Evolutionary conservation across 2,329 filamentous ascomycete species (phyloP).

Genomic region (Arachnopeziza araneosa): DNA sequence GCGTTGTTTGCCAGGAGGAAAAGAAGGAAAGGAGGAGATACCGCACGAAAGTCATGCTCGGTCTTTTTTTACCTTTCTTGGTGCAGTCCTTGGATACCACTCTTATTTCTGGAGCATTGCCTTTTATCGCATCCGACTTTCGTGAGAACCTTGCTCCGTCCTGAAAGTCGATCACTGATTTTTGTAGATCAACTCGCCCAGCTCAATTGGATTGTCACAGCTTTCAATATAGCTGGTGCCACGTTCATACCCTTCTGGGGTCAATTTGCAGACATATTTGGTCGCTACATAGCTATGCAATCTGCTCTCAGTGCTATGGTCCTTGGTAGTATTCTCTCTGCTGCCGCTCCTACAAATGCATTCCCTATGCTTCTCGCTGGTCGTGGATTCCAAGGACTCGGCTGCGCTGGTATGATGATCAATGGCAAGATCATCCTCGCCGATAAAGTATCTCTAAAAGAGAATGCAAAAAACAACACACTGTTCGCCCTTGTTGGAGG

Average conservation of each 20-base stretch:
- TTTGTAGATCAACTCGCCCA: conserved; percentile 46
- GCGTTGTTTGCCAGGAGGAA: conserved; percentile 23
- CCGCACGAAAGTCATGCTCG: conserved; percentile 53
- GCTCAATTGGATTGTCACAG: conserved; percentile 64
- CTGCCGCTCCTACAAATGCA: conserved; percentile 45
- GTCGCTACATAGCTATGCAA: conserved; percentile 54
- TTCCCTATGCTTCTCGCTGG: conserved; percentile 59
- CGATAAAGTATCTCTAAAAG: conserved; percentile 55
- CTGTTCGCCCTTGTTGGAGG: conserved; percentile 56
- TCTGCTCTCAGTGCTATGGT: conserved; percentile 51
- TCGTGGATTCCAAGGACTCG: conserved; percentile 56
- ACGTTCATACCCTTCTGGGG: conserved; percentile 63
- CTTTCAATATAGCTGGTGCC: conserved; percentile 62
- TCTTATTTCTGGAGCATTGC: conserved; percentile 54
- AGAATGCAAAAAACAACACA: conserved; percentile 58
- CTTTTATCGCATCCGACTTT: conserved; percentile 61
- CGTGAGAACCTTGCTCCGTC: conserved; percentile 33
- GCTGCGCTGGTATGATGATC: conserved; percentile 56
- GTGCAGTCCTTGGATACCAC: conserved; percentile 60
- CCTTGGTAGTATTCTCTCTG: conserved; percentile 56
- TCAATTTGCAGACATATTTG: conserved; percentile 60
- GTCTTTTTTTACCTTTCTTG: conserved; percentile 54
- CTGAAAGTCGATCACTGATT: not conserved
- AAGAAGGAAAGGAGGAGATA: conserved; percentile 37
- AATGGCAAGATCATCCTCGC: conserved; percentile 58